These are phyloP conservation scores for Microcera coccophila DNA, from an alignment of 2,329 filamentous ascomycete genomes.

Conservation along the genomic window DNA sequence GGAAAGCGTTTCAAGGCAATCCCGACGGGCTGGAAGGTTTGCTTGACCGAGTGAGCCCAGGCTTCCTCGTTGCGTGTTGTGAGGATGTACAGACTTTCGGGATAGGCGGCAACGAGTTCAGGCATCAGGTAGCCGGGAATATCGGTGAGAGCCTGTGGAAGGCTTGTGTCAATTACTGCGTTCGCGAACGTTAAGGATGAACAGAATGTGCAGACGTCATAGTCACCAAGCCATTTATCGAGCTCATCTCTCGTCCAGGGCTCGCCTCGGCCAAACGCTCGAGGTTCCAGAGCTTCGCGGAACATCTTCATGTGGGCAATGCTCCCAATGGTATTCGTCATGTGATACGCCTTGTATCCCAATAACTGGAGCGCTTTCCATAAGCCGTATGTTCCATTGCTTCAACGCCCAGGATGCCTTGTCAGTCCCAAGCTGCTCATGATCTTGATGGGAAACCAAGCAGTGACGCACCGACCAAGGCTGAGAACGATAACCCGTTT, in stretches of 20 bases:
- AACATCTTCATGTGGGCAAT: constrained; percentile 5
- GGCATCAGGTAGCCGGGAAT: constrained; percentile 2
- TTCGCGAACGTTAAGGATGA: neutral
- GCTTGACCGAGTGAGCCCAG: constrained; percentile 1
- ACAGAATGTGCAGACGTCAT: constrained; percentile 1
- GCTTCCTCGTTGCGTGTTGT: neutral
- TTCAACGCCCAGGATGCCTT: no score
- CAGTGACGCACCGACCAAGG: no score
- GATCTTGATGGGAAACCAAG: no score
- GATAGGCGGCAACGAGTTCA: constrained; percentile 4
- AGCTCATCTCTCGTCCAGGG: constrained; percentile 4
- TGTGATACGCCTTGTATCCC: constrained; percentile 1
- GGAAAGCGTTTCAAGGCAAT: constrained; percentile 3
- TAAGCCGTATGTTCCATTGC: constrained; percentile 1
- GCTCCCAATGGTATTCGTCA: constrained; percentile 3
- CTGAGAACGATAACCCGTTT: no score
- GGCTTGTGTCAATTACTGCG: no score
- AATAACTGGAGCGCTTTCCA: constrained; percentile 3
- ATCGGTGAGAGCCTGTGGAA: constrained; percentile 4
- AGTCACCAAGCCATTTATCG: constrained; percentile 9
- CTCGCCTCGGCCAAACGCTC: neutral
- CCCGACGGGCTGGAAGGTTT: neutral
- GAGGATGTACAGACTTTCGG: constrained; percentile 2
- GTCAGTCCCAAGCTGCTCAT: no score
- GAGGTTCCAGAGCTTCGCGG: constrained; percentile 4